Percentiles rank a stretch among this genome's conserved stretches.
Evolutionary conservation across 2,329 filamentous ascomycete species (phyloP).

Genomic region (Neurospora sp.): DNA sequence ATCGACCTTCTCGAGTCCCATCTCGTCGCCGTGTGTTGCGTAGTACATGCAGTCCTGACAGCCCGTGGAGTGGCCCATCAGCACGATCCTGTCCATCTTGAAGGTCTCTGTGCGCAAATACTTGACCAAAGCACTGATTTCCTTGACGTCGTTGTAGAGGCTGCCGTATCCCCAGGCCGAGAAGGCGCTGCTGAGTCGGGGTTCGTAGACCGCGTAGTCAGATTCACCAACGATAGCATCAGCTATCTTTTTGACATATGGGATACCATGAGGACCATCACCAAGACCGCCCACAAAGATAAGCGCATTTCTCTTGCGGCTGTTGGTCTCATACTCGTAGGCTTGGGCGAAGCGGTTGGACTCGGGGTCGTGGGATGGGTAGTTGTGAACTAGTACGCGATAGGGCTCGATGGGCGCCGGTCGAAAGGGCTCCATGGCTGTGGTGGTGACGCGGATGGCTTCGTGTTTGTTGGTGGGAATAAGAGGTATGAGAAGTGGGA

Average conservation of each 20-base stretch:
- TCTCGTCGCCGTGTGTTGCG: constrained; percentile 26
- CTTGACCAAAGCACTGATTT: constrained; percentile 41
- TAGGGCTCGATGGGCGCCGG: constrained; percentile 21
- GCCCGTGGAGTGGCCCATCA: constrained; percentile 50
- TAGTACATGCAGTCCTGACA: constrained; percentile 53
- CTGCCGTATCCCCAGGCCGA: constrained; percentile 39
- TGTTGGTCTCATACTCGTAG: constrained; percentile 34
- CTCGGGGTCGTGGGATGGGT: constrained; percentile 15
- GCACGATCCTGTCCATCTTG: constrained; percentile 33
- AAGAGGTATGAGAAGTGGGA: not conserved
- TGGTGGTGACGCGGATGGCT: not conserved
- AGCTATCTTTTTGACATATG: constrained; percentile 42
- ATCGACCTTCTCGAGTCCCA: constrained; percentile 46
- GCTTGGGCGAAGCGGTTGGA: constrained; percentile 24
- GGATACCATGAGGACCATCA: constrained; percentile 57
- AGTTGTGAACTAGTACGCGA: constrained; percentile 35
- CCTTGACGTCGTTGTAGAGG: constrained; percentile 41
- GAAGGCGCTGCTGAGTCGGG: constrained; percentile 45
- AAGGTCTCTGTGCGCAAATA: constrained; percentile 39
- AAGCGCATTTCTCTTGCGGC: constrained; percentile 41
- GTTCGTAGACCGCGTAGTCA: constrained; percentile 46
- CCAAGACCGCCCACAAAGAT: constrained; percentile 62
- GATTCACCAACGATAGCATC: constrained; percentile 23
- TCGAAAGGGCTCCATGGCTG: not conserved
- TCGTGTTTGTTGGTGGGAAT: not conserved